Percentiles rank a stretch among this genome's conserved stretches.
phyloP scores from a whole-genome alignment of 768 basidiomycete species.

The Agrocybe pediades region DNA sequence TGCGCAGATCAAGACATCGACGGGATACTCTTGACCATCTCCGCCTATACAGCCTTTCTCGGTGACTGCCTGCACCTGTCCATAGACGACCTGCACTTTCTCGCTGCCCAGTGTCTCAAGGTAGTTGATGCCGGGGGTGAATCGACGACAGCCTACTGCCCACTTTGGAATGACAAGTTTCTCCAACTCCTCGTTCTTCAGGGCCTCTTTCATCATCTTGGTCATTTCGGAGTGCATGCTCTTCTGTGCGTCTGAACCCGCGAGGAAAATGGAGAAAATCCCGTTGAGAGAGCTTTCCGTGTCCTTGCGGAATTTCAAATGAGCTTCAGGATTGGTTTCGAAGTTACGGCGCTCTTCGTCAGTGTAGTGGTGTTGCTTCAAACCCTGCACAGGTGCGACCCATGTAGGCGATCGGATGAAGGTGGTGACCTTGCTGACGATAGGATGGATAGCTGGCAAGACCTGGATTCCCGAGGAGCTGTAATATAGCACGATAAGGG shows the following conservation, averaged over 20 bases:
- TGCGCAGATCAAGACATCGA: slow-evolving; percentile 37
- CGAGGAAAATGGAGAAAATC: slow-evolving; percentile 26
- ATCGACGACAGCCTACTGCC: slow-evolving; percentile 31
- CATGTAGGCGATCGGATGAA: slow-evolving; percentile 34
- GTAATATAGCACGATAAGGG: background rate
- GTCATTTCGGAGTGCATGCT: slow-evolving; percentile 23
- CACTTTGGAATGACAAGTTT: slow-evolving; percentile 35
- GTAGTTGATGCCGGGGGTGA: slow-evolving; percentile 35
- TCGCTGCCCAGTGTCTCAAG: slow-evolving; percentile 31
- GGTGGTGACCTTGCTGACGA: slow-evolving; percentile 34
- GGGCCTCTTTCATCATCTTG: slow-evolving; percentile 39
- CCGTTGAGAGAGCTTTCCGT: slow-evolving; percentile 40
- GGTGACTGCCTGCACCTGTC: slow-evolving; percentile 31
- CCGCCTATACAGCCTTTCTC: slow-evolving; percentile 27
- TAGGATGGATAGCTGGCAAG: slow-evolving; percentile 31
- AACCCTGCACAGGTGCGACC: slow-evolving; percentile 27
- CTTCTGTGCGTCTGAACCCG: slow-evolving; percentile 32
- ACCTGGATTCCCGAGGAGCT: slow-evolving; percentile 36
- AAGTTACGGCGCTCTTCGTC: slow-evolving; percentile 42
- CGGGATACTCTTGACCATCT: slow-evolving; percentile 29
- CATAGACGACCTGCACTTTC: slow-evolving; percentile 18
- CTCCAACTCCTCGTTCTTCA: slow-evolving; percentile 42
- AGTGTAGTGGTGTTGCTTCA: slow-evolving; percentile 29
- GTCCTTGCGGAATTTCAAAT: slow-evolving; percentile 40
- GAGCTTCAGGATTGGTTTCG: slow-evolving; percentile 36